Base-by-base conservation (phyloP, 2,329 filamentous ascomycete species). In the Alternaria angustiovoidea region DNA sequence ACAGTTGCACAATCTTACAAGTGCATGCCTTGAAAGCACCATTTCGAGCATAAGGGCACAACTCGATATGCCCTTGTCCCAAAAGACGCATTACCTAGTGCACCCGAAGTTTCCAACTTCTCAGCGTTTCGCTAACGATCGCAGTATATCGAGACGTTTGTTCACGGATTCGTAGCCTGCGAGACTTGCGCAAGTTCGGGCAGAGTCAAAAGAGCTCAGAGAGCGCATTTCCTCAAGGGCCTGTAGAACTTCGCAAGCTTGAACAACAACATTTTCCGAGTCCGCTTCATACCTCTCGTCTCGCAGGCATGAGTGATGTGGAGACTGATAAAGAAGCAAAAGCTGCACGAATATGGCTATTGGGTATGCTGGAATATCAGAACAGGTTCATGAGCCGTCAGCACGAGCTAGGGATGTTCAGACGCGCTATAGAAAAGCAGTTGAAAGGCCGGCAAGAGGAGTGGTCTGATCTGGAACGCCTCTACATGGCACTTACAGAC, bases 401-500 rank as follows among this genome's bases (percentile, higher is more conserved):
- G 12, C 49, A 66, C 36, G 48, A 66, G 14, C 43, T 58, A 2
- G 47, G 61, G 4, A 41, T 66, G 36, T 59, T 73, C 16, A 63
- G 55, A 20, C 52, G 38, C 5, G 64, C 61, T 5, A 36, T 70
- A 2, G 63, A 68, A 39, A 68, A 66, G 51, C 58, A 66, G 9
- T 32, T 51, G 9, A 20, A 26, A 12, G 58, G 52, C 1, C 51
- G 46, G 11, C 36, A 30, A 18, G 20, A 44, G 3, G 12, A 46
- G 2, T 66, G 49, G 63, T 46, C 51, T 1, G 65, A 68, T 20
- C 44, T 64, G 30, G 66, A 72, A 53, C 58, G 38, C 11, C 32
- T 72, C 3, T 72, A 67, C 44, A 66, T 71, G 61, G 58, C 57
- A 11, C 62, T 73, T 8, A 68, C 69, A 28, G 46, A 65, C 18